Base-by-base conservation (phyloP, 352 stramenopile genomes). In the Paralagenidium karlingii region DNA sequence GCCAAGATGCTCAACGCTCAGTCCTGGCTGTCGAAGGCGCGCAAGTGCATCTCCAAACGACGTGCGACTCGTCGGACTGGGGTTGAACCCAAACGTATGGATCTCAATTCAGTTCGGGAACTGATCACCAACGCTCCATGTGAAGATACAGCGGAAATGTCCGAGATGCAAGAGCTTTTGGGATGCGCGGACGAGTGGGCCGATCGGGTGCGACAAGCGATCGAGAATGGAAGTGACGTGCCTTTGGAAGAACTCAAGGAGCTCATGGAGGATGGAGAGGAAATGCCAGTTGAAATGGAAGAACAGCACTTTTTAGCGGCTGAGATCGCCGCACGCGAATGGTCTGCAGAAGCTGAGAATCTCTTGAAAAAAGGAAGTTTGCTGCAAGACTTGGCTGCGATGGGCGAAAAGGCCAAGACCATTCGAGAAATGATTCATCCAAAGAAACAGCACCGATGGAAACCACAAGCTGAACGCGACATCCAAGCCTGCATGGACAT, bases 281-380 rank as follows among this genome's bases (percentile, higher is more conserved):
- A 86, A 8, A 90, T 93, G 55, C 79, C 79, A n/a, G 73, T 93
- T 19, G 53, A 89, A 5, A 90, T 93, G 79, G 79, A 90, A n/a
- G 76, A 89, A 29, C 70, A 82, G 22, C 77, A 75, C 32, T 84
- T 58, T 39, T 47, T 93, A 4, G 67, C 77, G 26, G 79, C 79
- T 15, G 69, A 87, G 45, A 85, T 93, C 33, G 58, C 53, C 24
- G 79, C 75, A 12, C 71, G 77, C 11, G 69, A 89, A 44, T 93
- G 79, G 79, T 85, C 60, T 28, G 62, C 57, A 6, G 66, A 51
- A 15, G 79, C 74, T 9, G 45, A 58, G 0, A 43, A 39, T 5
- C 82, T 82, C 51, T 48, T 91, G 6, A 57, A 60, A 16, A 57
- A 60, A 10, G 59, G 63, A 21, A 79, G 73, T 24, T 58, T 74